These are phyloP conservation scores for Talaromyces sp. DNA, from an alignment of 2,329 filamentous ascomycete genomes.

Conservation along the genomic window DNA sequence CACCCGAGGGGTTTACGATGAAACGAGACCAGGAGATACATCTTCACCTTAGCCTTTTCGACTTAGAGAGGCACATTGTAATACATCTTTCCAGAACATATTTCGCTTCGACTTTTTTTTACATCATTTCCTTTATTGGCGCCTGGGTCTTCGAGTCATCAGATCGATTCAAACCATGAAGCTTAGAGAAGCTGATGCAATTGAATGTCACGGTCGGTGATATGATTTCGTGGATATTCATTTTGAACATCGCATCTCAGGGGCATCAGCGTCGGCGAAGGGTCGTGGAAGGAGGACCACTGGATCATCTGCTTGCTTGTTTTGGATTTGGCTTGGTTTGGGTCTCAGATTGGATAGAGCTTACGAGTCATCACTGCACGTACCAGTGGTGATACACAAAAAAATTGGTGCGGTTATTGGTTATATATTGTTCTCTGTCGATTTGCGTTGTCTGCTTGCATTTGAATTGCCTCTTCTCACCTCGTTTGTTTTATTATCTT, in stretches of 20 bases:
- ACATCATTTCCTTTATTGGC: slow-evolving; percentile 17
- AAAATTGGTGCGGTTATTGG: slow-evolving; percentile 26
- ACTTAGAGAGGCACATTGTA: slow-evolving; percentile 13
- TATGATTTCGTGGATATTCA: slow-evolving; percentile 1
- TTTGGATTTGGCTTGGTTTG: background rate
- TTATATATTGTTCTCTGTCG: slow-evolving; percentile 16
- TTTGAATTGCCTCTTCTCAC: slow-evolving; percentile 11
- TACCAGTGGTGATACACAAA: slow-evolving; percentile 16
- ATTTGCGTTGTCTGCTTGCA: slow-evolving; percentile 9
- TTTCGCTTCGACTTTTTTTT: slow-evolving; percentile 13
- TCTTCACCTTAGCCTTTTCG: slow-evolving; percentile 14
- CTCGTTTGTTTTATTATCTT: slow-evolving; percentile 42
- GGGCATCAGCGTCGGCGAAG: slow-evolving; percentile 11
- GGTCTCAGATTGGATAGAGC: slow-evolving; percentile 15
- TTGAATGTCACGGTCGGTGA: slow-evolving; percentile 6
- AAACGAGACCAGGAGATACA: slow-evolving; percentile 41
- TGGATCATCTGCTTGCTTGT: slow-evolving; percentile 5
- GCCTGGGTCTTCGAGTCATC: slow-evolving; percentile 17
- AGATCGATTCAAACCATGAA: slow-evolving; percentile 6
- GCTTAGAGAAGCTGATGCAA: slow-evolving; percentile 1
- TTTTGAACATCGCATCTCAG: slow-evolving; percentile 8
- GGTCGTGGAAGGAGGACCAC: slow-evolving; percentile 5
- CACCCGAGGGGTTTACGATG: slow-evolving; percentile 28
- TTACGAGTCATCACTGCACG: slow-evolving; percentile 12
- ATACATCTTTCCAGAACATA: slow-evolving; percentile 19